Evolutionary conservation across 345 rosid species (phyloP), one percentile per base, ranked within the genome.

Genomic region (Chamaenerion angustifolium): DNA sequence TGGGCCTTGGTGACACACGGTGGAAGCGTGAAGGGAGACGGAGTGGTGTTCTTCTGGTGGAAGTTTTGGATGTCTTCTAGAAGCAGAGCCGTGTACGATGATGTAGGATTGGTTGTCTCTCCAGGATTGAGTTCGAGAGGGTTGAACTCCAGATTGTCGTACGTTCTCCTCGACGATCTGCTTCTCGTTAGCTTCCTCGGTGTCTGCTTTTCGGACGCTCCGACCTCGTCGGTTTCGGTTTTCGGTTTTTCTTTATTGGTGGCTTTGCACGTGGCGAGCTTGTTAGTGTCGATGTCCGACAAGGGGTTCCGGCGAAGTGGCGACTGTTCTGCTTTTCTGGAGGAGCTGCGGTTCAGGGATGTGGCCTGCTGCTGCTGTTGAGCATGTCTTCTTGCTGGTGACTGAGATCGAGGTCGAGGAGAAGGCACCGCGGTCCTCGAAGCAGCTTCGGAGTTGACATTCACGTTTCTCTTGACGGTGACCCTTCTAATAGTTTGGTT

Each of bases 31-130:
- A 68, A 53, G 13, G 66, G 10, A n/a, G 37, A 0, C 10, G 37
- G 37, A 31, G 37, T 8, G 37, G 56, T 59, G 63, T 59, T 78
- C 68, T 77, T 83, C 60, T 83, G 96, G 55, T 87, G 89, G 49
- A 92, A 92, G 60, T 83, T 92, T 13, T 92, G 95, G 64, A 92
- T 92, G 60, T 92, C 98, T 58, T 92, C 87, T 2, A 92, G 75
- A 52, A 92, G 53, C 57, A 92, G 54, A 4, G 83, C 61, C 0
- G 95, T 76, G 55, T 87, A 92, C 25, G 95, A 81, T n/a, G 79
- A 31, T 2, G 7, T 5, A 3, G 77, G 75, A 62, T 71, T 73
- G 52, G 73, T 49, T 44, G 67, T 46, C 64, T 79, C 88, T 0
- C 86, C 8, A 7, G 37, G 37, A 31, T 1, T 4, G 37, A 31